Evolutionary conservation across 176 grass and related monocot genomes (phyloP).

Genomic region (Avena eriantha): DNA sequence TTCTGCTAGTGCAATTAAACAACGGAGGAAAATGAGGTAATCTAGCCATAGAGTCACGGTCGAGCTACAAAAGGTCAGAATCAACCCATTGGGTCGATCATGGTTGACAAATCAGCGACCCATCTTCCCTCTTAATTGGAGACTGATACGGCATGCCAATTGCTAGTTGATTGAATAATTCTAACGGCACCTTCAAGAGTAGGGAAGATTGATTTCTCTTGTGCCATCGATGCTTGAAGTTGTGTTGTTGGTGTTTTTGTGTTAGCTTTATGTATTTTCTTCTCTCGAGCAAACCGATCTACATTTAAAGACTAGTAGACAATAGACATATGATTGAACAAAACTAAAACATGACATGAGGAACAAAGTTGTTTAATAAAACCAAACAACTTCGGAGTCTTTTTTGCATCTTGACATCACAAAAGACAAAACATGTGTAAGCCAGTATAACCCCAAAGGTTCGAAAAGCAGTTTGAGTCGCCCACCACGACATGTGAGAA

Average conservation of each 20-base stretch:
- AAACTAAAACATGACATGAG: neutral
- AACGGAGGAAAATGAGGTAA: neutral
- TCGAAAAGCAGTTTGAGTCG: too few species aligned
- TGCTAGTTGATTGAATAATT: neutral
- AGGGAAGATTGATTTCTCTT: neutral
- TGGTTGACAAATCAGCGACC: neutral
- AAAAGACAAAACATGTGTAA: too few species aligned
- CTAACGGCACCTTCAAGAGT: neutral
- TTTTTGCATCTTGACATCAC: too few species aligned
- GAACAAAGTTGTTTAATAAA: neutral
- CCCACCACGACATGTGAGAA: too few species aligned
- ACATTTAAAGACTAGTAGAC: neutral
- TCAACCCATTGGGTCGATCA: neutral
- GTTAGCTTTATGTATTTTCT: neutral
- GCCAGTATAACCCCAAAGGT: too few species aligned
- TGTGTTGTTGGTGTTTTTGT: neutral
- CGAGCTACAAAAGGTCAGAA: neutral
- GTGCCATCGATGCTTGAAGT: neutral
- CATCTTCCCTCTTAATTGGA: neutral
- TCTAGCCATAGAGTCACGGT: neutral
- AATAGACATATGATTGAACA: neutral
- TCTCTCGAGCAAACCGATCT: too few species aligned
- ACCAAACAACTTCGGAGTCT: too few species aligned
- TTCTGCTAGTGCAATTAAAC: neutral
- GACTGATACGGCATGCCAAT: neutral